Evolutionary conservation across 2,329 filamentous ascomycete species (phyloP).

Genomic region (Phialophora macrospora): DNA sequence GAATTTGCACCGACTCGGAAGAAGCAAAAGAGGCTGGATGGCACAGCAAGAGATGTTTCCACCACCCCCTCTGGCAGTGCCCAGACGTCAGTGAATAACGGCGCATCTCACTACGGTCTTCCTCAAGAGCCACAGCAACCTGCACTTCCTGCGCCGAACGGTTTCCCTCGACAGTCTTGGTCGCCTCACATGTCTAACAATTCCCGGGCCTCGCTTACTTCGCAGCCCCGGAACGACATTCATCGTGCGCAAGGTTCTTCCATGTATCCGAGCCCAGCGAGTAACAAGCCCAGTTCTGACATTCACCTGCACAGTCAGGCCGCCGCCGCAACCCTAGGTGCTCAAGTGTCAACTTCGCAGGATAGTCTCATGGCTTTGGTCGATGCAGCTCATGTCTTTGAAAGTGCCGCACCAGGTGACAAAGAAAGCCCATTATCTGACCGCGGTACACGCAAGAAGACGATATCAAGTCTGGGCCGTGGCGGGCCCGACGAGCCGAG

Average conservation of each 20-base stretch:
- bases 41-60: conserved; percentile 30
- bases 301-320: conserved; percentile 33
- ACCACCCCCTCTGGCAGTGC: conserved; percentile 13
- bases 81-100: conserved; percentile 13
- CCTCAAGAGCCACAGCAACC: conserved; percentile 4
- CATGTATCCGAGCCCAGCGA: conserved; percentile 1
- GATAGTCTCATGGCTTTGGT: conserved; percentile 33
- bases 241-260: conserved; percentile 10
- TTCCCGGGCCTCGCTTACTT: conserved; percentile 23
- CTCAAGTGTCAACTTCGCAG: conserved; percentile 30
- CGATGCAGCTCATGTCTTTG: conserved; percentile 32
- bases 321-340: conserved; percentile 31
- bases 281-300: conserved; percentile 18
- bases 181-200: conserved; percentile 15
- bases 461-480: conserved; percentile 26
- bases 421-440: conserved; percentile 32
- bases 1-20: conserved; percentile 93
- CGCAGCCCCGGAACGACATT: conserved; percentile 26
- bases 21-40: conserved; percentile 71
- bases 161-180: conserved; percentile 25
- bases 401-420: conserved; percentile 25
- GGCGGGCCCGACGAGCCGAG: conserved; percentile 41
- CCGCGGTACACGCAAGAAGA: conserved; percentile 27
- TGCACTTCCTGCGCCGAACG: conserved; percentile 16
- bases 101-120: conserved; percentile 16